Evolutionary conservation across 257 asterid genomes (phyloP), one percentile per base, ranked within the genome.

Genomic region (Fraxinus quadrangulata): DNA sequence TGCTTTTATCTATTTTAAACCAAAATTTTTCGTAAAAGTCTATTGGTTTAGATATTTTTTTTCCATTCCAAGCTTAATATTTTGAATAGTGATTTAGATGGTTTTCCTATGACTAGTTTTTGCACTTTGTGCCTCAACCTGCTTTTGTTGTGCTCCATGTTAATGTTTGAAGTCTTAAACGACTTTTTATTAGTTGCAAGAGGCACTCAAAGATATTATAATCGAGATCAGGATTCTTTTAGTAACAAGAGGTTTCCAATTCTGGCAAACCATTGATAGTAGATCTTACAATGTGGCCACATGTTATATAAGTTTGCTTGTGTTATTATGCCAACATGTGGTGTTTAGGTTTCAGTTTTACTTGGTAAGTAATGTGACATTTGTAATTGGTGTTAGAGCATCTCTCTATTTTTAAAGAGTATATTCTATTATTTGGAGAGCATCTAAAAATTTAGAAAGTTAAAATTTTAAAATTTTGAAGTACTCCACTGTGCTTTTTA

Each of bases 111-210:
- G 39, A 51, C 70, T 28, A 30, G 24, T 74, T 31, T 17, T 79
- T 24, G 67, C 61, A 65, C 74, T 75, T 12, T 59, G 24, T 40
- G 45, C 72, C 72, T 40, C 34, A 49, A 67, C 71, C 34, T 31
- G 26, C 68, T 39, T 67, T 28, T 49, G 33, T 69, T 45, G 8
- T 75, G 78, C 49, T 78, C 72, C 73, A 67, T 78, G 79, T 75
- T 31, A n/a, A 70, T 28, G 33, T 56, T 63, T 66, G 65, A 56
- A 66, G 45, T 37, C 68, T 23, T 67, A 63, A 4, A 4, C 51
- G 13, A 66, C 28, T 5, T 61, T 42, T 67, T 56, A 19, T 47
- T 54, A 7, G 68, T 72, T 47, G n/a, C n/a, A 47, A 3, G 24
- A 54, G 65, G 65, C 26, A 17, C 26, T 54, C 4, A 54, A n/a